A percentile compares a stretch with the other conserved stretches of the same genome.
These are phyloP conservation scores for Aquanectria penicillioides DNA, from an alignment of 2,329 filamentous ascomycete species.

Conservation along the genomic window DNA sequence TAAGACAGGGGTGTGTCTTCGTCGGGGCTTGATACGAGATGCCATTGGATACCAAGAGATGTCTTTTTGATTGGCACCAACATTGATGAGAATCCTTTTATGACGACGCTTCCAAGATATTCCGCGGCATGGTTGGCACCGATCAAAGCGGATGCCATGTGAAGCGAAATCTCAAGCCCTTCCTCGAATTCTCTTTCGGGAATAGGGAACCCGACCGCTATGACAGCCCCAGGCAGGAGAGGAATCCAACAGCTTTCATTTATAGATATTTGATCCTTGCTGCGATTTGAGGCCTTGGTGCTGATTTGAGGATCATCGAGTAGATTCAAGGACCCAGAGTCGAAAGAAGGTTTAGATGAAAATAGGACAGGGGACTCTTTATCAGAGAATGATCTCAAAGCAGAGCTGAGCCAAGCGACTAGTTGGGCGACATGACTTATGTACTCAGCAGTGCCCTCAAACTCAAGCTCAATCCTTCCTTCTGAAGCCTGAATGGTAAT, in stretches of 20 bases:
- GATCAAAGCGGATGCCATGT: neutral
- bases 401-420: too few relatives aligned
- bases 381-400: too few relatives aligned
- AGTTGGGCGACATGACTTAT: too few relatives aligned
- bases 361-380: too few relatives aligned
- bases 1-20: neutral
- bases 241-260: neutral
- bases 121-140: neutral
- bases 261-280: too few relatives aligned
- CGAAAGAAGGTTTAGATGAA: too few relatives aligned
- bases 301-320: too few relatives aligned
- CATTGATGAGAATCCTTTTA: neutral
- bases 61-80: neutral
- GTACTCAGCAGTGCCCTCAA: too few relatives aligned
- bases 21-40: neutral
- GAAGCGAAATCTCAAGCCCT: neutral
- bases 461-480: too few relatives aligned
- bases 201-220: neutral
- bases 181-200: neutral
- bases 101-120: neutral
- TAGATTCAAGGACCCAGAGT: too few relatives aligned
- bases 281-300: too few relatives aligned
- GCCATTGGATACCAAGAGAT: neutral
- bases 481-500: too few relatives aligned
- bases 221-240: neutral